Percentiles rank a stretch among this genome's conserved stretches.
Conservation (phyloP, 768 basidiomycete genomes). For the Royoungia palumana region DNA sequence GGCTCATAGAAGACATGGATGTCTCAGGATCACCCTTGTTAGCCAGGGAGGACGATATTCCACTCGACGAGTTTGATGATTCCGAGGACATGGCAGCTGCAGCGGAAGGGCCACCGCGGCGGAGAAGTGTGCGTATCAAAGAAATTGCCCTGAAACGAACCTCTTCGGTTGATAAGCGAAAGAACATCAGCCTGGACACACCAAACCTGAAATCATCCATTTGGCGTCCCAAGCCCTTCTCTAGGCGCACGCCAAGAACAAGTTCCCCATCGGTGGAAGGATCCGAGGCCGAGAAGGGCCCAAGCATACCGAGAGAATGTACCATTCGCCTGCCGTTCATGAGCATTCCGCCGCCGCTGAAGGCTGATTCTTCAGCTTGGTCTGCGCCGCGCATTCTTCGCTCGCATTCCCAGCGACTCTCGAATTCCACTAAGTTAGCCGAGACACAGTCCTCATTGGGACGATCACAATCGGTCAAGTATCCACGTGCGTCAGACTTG, state of each 20-base stretch:
- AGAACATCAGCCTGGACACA: neutral
- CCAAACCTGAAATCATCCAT: slow-evolving; percentile 7
- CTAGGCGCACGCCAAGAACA: neutral
- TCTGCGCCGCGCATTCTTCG: slow-evolving; percentile 24
- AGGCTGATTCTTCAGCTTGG: neutral
- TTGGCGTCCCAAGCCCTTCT: slow-evolving; percentile 10
- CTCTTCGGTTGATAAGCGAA: slow-evolving; percentile 2
- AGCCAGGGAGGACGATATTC: neutral
- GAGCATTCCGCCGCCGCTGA: slow-evolving; percentile 14
- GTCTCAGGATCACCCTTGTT: slow-evolving; percentile 26
- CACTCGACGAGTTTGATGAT: neutral
- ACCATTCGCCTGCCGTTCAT: slow-evolving; percentile 25
- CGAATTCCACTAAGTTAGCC: neutral
- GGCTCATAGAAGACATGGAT: slow-evolving; percentile 27
- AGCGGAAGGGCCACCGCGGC: slow-evolving; percentile 4
- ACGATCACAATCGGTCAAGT: slow-evolving; percentile 26
- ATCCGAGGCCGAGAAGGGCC: neutral
- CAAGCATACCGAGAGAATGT: slow-evolving; percentile 10
- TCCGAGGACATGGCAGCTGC: neutral
- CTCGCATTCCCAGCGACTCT: slow-evolving; percentile 23
- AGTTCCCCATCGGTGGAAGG: neutral
- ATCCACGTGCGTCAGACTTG: slow-evolving; percentile 19
- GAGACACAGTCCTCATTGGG: slow-evolving; percentile 6
- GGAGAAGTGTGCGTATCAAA: slow-evolving; percentile 25
- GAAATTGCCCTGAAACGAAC: slow-evolving; percentile 12